These are phyloP conservation scores for Paspalum notatum DNA, from an alignment of 176 grass and related monocot genomes.

Conservation along the genomic window DNA sequence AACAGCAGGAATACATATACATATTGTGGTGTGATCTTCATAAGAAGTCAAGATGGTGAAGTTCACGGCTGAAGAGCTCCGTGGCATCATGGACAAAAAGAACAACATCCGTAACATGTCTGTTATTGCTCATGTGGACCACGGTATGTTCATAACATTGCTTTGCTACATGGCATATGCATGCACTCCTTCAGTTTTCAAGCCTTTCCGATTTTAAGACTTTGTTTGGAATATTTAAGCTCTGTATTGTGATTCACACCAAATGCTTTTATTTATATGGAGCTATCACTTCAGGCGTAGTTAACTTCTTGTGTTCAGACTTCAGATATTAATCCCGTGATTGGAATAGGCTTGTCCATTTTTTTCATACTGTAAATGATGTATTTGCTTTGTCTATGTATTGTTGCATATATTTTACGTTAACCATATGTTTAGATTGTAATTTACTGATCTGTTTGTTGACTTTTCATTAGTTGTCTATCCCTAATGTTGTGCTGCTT, in stretches of 20 bases:
- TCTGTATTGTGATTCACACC: neutral
- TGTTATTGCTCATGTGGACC: neutral
- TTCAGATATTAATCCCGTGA: neutral
- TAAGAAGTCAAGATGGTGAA: conserved; percentile 1
- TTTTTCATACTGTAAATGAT: neutral
- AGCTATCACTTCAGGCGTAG: neutral
- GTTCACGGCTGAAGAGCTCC: neutral
- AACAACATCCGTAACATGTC: neutral
- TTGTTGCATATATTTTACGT: neutral
- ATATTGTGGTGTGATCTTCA: neutral
- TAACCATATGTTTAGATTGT: neutral
- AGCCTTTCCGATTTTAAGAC: too few relatives aligned
- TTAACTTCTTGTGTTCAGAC: neutral
- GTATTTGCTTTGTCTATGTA: neutral
- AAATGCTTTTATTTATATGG: neutral
- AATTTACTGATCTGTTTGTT: neutral
- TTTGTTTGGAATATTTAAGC: too few relatives aligned
- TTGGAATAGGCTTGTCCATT: neutral
- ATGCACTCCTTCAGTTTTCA: too few relatives aligned
- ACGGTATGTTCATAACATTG: neutral
- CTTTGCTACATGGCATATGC: neutral
- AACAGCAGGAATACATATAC: neutral
- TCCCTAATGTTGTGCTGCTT: neutral
- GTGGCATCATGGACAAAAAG: neutral
- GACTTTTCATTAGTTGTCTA: neutral